Percentiles rank a stretch among this genome's conserved stretches.
Evolutionary conservation across 164 flowering plant genomes (phyloP).

Genomic region (Amborella trichopoda): DNA sequence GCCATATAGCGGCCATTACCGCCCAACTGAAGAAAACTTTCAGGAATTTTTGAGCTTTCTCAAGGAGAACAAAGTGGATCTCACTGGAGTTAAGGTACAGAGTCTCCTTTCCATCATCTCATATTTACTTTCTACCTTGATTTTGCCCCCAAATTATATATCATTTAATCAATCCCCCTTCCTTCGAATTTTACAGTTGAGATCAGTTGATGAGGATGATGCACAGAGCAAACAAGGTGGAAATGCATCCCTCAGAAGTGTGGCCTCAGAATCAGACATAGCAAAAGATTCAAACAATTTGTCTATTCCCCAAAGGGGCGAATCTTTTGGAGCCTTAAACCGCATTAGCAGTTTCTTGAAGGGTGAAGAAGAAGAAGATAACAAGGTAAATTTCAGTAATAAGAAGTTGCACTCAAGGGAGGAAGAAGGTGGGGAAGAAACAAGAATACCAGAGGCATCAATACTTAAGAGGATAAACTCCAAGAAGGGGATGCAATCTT

Average conservation of each 20-base stretch:
- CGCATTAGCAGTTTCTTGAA: too few species aligned
- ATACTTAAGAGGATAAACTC: slow-evolving; percentile 59
- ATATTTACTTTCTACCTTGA: background rate
- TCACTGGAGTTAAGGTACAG: slow-evolving; percentile 61
- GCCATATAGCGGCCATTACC: slow-evolving; percentile 98
- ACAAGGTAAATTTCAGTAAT: slow-evolving; percentile 9
- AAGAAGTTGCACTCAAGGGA: slow-evolving; percentile 13
- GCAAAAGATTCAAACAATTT: too few species aligned
- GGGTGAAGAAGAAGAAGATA: slow-evolving; percentile 25
- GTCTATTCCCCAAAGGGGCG: too few species aligned
- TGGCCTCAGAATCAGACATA: slow-evolving; percentile 1
- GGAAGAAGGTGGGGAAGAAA: slow-evolving; percentile 17
- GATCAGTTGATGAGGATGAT: slow-evolving; percentile 50
- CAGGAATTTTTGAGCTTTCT: slow-evolving; percentile 63
- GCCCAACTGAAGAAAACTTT: slow-evolving; percentile 89
- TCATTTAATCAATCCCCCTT: background rate
- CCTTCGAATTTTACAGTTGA: slow-evolving; percentile 23
- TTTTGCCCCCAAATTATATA: background rate
- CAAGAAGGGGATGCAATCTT: slow-evolving; percentile 39
- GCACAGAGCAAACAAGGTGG: slow-evolving; percentile 3
- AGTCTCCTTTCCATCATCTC: background rate
- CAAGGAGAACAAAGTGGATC: slow-evolving; percentile 49
- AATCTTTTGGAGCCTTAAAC: too few species aligned
- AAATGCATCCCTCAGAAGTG: slow-evolving; percentile 2
- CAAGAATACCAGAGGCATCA: slow-evolving; percentile 31